phyloP scores from a whole-genome alignment of 192 early-diverging fungal genomes.

The Backusella sp. region DNA sequence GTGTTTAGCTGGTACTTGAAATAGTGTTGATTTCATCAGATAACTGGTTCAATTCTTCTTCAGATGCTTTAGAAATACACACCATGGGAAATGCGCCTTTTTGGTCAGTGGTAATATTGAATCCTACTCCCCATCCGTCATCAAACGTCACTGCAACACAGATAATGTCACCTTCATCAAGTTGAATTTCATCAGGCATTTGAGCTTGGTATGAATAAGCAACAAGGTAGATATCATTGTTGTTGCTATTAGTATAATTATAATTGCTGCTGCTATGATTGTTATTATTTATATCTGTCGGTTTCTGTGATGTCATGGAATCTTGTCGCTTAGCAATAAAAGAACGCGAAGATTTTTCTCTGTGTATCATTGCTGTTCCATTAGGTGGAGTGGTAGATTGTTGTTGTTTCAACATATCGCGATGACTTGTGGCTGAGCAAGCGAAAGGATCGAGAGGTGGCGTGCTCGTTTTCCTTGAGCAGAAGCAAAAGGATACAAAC shows the following conservation, averaged over 20 bases:
- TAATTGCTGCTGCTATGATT: neutral
- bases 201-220: slow-evolving; percentile 60
- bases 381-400: neutral
- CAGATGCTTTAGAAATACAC: slow-evolving; percentile 52
- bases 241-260: neutral
- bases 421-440: neutral
- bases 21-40: neutral
- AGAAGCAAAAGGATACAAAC: neutral
- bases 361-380: neutral
- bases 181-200: slow-evolving; percentile 74
- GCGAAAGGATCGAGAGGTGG: neutral
- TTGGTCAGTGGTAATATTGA: slow-evolving; percentile 63
- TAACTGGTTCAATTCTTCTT: slow-evolving; percentile 28
- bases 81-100: slow-evolving; percentile 85
- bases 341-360: neutral
- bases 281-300: neutral
- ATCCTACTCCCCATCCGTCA: slow-evolving; percentile 88
- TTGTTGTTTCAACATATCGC: neutral
- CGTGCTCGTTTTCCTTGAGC: neutral
- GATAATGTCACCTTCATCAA: slow-evolving; percentile 69
- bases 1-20: neutral
- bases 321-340: neutral
- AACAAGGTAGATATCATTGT: neutral
- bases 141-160: slow-evolving; percentile 72
- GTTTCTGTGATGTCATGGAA: neutral